Evolutionary conservation across 176 grass and related monocot genomes (phyloP), one percentile per base, ranked within the genome.

Genomic region (Tuctoria greenei): DNA sequence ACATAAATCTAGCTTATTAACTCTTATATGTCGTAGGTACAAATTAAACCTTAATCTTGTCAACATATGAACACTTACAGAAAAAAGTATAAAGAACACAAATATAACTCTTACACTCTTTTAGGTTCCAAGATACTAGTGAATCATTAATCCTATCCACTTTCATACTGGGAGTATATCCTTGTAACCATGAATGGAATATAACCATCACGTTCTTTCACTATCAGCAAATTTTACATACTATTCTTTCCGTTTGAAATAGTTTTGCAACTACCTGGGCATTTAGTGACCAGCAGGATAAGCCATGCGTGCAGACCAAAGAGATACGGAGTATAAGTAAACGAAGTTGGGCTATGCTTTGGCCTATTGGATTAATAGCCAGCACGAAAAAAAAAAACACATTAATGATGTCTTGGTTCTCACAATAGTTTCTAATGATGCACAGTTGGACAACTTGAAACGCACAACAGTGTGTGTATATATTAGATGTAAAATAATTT

Each of bases 11-110:
- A 61, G 40, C 51, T 67, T 14, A 10, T 40, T 44, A 67, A 58
- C 24, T 83, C 45, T 36, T 67, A 20, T 39, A 49, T 61, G 46
- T 39, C 12, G 41, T 82, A 66, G 13, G 20, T 49, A 75, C 41
- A n/a, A 67, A 61, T 38, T n/a, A 69, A 50, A 20, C 28, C 18
- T 26, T 69, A 46, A 76, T 10, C 20, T 42, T 92, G 71, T 67
- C 67, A 51, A 26, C 28, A 50, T 35, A 34, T 55, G 55, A 46
- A 43, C 10, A 59, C 21, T 47, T 61, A 26, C 27, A 67, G 47
- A 67, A 40, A 7, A 27, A 64, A 73, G 54, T 24, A 13, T 67
- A 14, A 46, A 59, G 44, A 46, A 13, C 44, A 46, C 11, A 50
- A 50, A 17, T n/a, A 18, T 50, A 50, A 17, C 25, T 83, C 58